Evolutionary conservation across 345 rosid species (phyloP).

Genomic region (Nasturtium officinale): DNA sequence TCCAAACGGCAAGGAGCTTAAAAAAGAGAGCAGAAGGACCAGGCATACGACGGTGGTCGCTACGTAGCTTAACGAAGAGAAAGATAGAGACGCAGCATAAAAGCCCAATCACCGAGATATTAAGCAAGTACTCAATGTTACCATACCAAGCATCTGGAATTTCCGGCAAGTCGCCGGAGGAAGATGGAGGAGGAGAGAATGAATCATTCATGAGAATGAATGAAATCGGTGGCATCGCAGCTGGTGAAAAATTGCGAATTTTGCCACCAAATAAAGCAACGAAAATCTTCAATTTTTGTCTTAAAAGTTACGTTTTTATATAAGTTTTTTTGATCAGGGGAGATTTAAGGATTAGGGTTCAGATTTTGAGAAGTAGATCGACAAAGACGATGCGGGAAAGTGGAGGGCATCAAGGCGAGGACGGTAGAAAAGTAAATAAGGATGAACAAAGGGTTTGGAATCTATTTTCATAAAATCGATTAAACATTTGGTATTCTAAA

Average conservation of each 20-base stretch:
- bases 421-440: background rate
- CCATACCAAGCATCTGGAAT: conserved; percentile 80
- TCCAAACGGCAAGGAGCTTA: conserved; percentile 97
- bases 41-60: conserved; percentile 91
- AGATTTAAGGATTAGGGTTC: conserved; percentile 38
- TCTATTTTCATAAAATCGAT: background rate
- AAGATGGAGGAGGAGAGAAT: conserved; percentile 52
- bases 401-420: background rate
- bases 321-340: background rate
- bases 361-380: conserved; percentile 18
- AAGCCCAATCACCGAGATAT: conserved; percentile 81
- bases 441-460: conserved; percentile 2
- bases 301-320: background rate
- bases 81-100: conserved; percentile 84
- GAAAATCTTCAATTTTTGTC: background rate
- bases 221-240: conserved; percentile 42
- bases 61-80: conserved; percentile 87
- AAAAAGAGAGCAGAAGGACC: conserved; percentile 68
- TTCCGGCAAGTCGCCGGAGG: conserved; percentile 46
- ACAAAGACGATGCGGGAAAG: background rate
- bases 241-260: conserved; percentile 17
- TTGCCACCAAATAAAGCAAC: background rate
- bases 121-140: conserved; percentile 88
- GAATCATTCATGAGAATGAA: conserved; percentile 8
- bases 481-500: too few species aligned